phyloP scores from a whole-genome alignment of 1,139 yeast species.

The Candida sanyaensis region DNA sequence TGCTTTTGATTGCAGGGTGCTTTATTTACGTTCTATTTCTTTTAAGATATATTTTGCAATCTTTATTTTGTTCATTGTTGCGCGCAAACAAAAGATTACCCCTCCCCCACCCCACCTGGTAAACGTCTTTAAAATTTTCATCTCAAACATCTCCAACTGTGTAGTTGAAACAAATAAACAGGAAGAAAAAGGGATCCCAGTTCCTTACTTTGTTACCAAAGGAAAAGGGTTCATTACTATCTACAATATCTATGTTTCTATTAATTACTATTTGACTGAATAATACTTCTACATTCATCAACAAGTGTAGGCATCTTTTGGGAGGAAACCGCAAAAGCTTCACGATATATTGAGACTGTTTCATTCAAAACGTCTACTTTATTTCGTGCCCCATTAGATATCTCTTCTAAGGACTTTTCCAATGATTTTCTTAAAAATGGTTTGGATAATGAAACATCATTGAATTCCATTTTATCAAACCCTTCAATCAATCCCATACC shows the following conservation, averaged over 20 bases:
- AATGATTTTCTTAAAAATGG: constrained; percentile 83
- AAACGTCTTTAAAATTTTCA: not conserved
- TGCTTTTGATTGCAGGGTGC: not conserved
- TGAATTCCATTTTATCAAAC: constrained; percentile 75
- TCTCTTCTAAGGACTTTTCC: constrained; percentile 66
- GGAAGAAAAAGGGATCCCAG: no score
- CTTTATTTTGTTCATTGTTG: not conserved
- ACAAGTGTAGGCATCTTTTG: constrained; percentile 32
- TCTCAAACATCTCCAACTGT: not conserved
- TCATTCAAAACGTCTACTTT: constrained; percentile 58
- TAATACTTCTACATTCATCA: constrained; percentile 22
- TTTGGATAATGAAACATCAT: constrained; percentile 74
- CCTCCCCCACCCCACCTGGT: no score
- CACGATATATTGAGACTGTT: constrained; percentile 61
- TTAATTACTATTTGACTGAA: constrained; percentile 6
- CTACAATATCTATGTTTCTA: not conserved
- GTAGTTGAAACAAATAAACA: no score
- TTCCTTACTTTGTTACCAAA: no score
- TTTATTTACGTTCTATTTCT: not conserved
- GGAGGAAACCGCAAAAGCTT: constrained; percentile 51
- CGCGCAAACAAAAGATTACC: not conserved
- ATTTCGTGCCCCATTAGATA: constrained; percentile 63
- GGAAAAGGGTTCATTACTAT: not conserved
- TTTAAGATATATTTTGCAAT: not conserved
- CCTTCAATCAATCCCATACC: constrained; percentile 92